Percentiles rank a stretch among this genome's conserved stretches.
phyloP scores from a whole-genome alignment of 164 flowering plant genomes.

The Vitis labrusca region DNA sequence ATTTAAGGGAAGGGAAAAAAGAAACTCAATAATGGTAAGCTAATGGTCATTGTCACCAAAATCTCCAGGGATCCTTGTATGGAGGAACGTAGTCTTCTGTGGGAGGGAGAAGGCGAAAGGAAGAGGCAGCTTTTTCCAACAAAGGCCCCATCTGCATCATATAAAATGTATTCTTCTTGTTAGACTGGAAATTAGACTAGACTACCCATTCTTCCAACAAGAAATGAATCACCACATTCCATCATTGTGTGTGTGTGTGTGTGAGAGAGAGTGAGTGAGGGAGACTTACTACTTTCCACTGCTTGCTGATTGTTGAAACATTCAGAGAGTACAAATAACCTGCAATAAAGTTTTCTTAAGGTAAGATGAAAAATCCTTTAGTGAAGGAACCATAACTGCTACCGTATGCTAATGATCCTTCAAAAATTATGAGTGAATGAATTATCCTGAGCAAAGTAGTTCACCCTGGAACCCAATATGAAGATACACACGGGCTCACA shows the following conservation, averaged over 20 bases:
- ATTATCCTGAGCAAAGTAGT: neutral
- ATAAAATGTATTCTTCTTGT: neutral
- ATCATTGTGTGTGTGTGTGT: neutral
- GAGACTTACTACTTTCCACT: constrained; percentile 68
- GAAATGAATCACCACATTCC: neutral
- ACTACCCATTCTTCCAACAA: neutral
- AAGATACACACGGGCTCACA: neutral
- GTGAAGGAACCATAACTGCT: neutral
- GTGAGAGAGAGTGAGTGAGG: constrained; percentile 3
- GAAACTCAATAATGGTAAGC: neutral
- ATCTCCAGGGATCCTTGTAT: constrained; percentile 91
- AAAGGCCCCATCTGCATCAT: constrained; percentile 84
- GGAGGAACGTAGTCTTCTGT: constrained; percentile 88
- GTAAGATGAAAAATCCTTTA: neutral
- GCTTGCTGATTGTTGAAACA: constrained; percentile 86
- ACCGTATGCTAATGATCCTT: neutral
- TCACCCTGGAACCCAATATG: neutral
- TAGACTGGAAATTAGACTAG: neutral
- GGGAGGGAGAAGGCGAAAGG: constrained; percentile 81
- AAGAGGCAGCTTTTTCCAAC: constrained; percentile 61
- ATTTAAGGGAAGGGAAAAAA: neutral
- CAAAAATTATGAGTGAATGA: neutral
- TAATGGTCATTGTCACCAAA: constrained; percentile 59
- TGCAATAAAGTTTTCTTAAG: constrained; percentile 31
- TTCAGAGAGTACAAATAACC: constrained; percentile 83